phyloP scores from a whole-genome alignment of 2,329 filamentous ascomycete genomes.

The Ceratocystis huliohia region DNA sequence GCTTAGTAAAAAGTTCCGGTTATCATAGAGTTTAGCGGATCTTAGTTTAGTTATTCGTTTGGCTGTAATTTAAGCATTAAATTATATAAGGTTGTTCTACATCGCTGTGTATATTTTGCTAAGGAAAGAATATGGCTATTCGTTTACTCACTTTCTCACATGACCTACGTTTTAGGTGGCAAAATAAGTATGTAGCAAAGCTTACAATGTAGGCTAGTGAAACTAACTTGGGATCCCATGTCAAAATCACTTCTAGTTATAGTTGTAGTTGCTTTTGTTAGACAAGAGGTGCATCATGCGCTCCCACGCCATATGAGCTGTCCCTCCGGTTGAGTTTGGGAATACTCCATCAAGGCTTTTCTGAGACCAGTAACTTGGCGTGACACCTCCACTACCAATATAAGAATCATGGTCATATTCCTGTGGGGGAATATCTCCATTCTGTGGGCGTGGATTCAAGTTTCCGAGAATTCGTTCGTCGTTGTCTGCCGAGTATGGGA shows the following conservation, averaged over 20 bases:
- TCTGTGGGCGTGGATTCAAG: neutral
- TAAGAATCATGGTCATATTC: neutral
- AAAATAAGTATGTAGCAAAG: neutral
- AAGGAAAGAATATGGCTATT: neutral
- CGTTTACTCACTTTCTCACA: neutral
- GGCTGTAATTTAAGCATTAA: neutral
- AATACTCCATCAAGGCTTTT: neutral
- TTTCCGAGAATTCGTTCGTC: neutral
- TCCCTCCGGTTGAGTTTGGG: neutral
- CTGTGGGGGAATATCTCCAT: too few relatives aligned
- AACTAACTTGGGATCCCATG: neutral
- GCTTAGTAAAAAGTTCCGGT: conserved; percentile 17
- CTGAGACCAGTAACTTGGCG: neutral
- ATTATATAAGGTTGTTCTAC: neutral
- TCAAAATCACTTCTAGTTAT: neutral
- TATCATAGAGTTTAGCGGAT: neutral
- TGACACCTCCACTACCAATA: neutral
- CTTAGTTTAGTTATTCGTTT: conserved; percentile 8
- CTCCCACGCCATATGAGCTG: neutral
- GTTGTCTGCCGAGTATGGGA: neutral
- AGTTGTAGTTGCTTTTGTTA: too few relatives aligned
- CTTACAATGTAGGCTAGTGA: neutral
- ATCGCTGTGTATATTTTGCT: neutral
- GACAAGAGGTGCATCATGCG: neutral
- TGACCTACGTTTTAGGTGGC: neutral